Conservation (phyloP, 352 stramenopile species). For the Pythium volutum region DNA sequence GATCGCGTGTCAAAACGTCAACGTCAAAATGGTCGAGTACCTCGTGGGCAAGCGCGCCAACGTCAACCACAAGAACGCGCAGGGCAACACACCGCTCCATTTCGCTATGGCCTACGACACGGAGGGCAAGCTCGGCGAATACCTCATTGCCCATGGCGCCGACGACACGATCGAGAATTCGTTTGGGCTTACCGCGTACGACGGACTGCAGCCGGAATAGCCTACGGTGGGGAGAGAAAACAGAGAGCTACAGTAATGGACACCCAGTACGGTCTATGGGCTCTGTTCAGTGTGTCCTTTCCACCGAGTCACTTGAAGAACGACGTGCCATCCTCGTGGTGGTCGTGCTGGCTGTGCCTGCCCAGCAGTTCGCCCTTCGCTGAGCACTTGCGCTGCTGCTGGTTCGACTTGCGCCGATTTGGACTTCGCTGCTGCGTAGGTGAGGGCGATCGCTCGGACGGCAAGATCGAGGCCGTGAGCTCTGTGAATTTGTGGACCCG, state of each 20-base stretch:
- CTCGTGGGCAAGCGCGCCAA: slow-evolving; percentile 82
- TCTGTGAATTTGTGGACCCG: slow-evolving; percentile 50
- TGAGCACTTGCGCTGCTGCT: background rate
- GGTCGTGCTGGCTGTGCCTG: background rate
- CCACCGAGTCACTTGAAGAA: too few species aligned
- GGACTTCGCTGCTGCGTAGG: background rate
- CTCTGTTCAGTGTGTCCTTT: too few species aligned
- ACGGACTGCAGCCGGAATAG: slow-evolving; percentile 76
- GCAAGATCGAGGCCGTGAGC: slow-evolving; percentile 26
- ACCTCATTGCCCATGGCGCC: slow-evolving; percentile 89
- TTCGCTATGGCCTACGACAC: slow-evolving; percentile 93
- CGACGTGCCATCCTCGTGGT: too few species aligned
- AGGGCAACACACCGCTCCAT: slow-evolving; percentile 92
- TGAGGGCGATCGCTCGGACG: background rate
- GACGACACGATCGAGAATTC: slow-evolving; percentile 94
- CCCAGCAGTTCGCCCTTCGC: background rate
- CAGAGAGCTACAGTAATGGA: background rate
- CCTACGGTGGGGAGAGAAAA: background rate
- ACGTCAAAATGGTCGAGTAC: slow-evolving; percentile 87
- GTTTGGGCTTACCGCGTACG: slow-evolving; percentile 91
- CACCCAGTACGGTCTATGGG: background rate
- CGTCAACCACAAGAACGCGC: slow-evolving; percentile 90
- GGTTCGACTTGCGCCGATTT: slow-evolving; percentile 2
- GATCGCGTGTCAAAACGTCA: slow-evolving; percentile 89
- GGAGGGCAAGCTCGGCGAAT: background rate